Conservation (phyloP, 441 rosid genomes). For the Viola pubescens region DNA sequence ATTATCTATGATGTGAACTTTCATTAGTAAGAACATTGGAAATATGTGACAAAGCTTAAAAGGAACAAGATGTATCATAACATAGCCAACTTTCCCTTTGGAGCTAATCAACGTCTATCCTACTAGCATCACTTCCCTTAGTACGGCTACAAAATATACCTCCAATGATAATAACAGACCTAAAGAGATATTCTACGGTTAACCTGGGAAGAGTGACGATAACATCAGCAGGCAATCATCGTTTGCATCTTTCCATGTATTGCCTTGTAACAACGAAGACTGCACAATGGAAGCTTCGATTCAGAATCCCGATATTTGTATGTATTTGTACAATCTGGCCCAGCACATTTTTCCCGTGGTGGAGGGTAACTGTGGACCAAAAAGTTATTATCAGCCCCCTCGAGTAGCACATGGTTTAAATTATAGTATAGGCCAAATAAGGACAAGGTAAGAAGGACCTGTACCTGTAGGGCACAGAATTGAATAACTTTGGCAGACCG, state of each 20-base stretch:
- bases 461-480: slow-evolving; percentile 50
- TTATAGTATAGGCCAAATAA: neutral
- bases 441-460: slow-evolving; percentile 2
- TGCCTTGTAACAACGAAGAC: slow-evolving; percentile 87
- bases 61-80: neutral
- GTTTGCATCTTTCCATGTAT: slow-evolving; percentile 39
- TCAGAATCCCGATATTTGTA: slow-evolving; percentile 81
- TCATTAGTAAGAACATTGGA: no score
- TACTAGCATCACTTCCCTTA: neutral
- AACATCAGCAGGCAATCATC: slow-evolving; percentile 30
- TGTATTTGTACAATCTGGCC: slow-evolving; percentile 68
- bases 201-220: neutral
- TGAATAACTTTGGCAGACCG: slow-evolving; percentile 68
- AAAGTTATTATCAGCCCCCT: slow-evolving; percentile 5
- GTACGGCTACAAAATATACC: slow-evolving; percentile 6
- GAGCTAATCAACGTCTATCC: neutral
- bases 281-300: slow-evolving; percentile 78
- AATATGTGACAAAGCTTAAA: no score
- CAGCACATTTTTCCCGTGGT: slow-evolving; percentile 78
- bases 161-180: neutral
- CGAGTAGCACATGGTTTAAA: neutral
- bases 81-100: neutral
- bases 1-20: no score
- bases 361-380: slow-evolving; percentile 70
- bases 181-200: neutral